Base-by-base conservation (phyloP, 805 yeast species). In the Aciculoconidium aculeatum region DNA sequence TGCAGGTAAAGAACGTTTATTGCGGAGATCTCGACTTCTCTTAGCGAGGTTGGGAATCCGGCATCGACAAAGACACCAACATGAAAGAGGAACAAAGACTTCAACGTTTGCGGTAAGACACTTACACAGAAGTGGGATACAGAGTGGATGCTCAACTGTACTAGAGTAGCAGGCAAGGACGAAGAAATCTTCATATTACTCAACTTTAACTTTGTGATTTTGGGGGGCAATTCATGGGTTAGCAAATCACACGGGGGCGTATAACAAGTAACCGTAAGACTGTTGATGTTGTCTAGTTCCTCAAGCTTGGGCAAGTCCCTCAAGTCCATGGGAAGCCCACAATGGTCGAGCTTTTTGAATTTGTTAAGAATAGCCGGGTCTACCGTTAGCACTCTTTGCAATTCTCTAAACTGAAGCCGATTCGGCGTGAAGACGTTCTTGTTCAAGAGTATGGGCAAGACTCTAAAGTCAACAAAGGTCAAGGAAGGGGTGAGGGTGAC, bases 391-490 rank as follows among this genome's bases (percentile, higher is more conserved):
- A 29, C n/a, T n/a, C 24, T 27, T 12, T 18, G 15, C 17, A 23
- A 18, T 11, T 29, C 32, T 6, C 32, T 21, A 17, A 29, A 23
- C 24, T 29, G 32, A n/a, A 29, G 27, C 21, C 11, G 17, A 14
- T 23, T 17, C 11, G 32, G 32, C n/a, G 11, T 16, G 19, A 29
- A 29, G n/a, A 16, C 4, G 7, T n/a, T 11, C 14, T 10, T 4
- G 5, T 23, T 10, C 27, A 23, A 14, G 19, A 29, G 19, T 9
- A 29, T 18, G 22, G 32, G 32, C 4, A 29, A 21, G 8, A 29
- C 11, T 10, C 16, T 11, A 8, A 17, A 23, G 15, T 29, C 32
- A 12, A 29, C 15, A 15, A 29, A 29, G 17, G 28, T 23, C 19
- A 11, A 6, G 11, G 25, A 11, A 7, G 23, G 15, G n/a, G 15